These are phyloP conservation scores for Coemansia sp. DNA, from an alignment of 192 early-diverging fungal genomes.

Conservation along the genomic window DNA sequence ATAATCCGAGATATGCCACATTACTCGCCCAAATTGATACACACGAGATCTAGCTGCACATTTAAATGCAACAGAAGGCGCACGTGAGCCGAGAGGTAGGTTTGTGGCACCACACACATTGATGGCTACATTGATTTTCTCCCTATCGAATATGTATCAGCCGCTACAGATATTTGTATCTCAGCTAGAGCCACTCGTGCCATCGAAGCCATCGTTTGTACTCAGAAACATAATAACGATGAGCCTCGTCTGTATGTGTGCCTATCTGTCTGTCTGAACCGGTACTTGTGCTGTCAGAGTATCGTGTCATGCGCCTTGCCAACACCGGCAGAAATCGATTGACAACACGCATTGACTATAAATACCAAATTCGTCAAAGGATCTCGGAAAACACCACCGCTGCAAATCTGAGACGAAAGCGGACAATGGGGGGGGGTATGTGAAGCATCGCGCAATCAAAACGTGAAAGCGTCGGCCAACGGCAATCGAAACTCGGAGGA, in stretches of 20 bases:
- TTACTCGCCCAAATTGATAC: not conserved
- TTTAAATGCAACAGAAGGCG: not conserved
- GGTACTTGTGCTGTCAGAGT: not conserved
- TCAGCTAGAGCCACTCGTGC: not conserved
- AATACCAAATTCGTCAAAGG: not conserved
- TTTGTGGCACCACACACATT: not conserved
- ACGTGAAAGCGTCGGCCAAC: slow-evolving; percentile 1
- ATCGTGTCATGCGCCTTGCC: not conserved
- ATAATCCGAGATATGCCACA: not conserved
- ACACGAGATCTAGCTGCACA: not conserved
- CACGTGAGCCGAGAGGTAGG: not conserved
- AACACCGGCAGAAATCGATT: slow-evolving; percentile 3
- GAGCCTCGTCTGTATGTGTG: not conserved
- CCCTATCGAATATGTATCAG: not conserved
- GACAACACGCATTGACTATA: slow-evolving; percentile 4
- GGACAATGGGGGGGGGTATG: not conserved
- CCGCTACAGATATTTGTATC: not conserved
- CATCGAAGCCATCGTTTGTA: not conserved
- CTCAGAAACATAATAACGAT: not conserved
- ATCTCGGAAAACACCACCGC: not conserved
- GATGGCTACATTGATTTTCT: not conserved
- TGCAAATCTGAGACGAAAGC: slow-evolving; percentile 1
- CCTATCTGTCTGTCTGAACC: not conserved
- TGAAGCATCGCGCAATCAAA: not conserved
- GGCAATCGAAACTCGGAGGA: slow-evolving; percentile 3